phyloP scores from a whole-genome alignment of 2,329 filamentous ascomycete genomes.

The Trichoderma atroviride region DNA sequence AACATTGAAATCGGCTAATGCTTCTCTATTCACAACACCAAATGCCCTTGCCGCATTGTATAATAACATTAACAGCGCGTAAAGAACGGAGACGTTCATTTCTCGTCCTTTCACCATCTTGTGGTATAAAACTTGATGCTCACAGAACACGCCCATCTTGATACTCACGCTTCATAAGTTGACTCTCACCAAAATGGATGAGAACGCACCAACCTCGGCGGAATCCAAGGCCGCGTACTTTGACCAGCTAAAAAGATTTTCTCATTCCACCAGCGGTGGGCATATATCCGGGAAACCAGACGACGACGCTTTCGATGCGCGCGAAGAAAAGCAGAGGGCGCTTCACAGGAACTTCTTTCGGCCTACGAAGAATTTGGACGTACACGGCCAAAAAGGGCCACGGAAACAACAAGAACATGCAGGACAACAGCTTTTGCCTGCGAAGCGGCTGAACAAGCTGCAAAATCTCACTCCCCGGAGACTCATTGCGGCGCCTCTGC shows the following conservation, averaged over 20 bases:
- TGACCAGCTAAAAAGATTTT: conserved; percentile 41
- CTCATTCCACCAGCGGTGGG: background rate
- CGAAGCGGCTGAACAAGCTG: background rate
- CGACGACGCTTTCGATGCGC: conserved; percentile 36
- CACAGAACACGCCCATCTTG: background rate
- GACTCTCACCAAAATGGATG: background rate
- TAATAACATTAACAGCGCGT: background rate
- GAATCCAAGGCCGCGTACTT: conserved; percentile 53
- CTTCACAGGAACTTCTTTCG: conserved; percentile 37
- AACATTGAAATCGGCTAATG: background rate
- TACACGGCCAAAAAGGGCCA: background rate
- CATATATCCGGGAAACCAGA: conserved; percentile 20
- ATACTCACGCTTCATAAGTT: background rate
- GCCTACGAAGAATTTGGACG: background rate
- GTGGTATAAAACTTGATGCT: background rate
- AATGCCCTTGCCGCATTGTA: background rate
- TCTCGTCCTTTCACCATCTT: background rate
- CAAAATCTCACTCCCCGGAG: conserved; percentile 28
- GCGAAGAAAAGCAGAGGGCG: conserved; percentile 41
- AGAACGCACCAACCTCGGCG: conserved; percentile 28
- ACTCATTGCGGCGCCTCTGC: conserved; percentile 25
- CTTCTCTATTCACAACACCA: background rate
- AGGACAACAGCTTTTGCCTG: background rate
- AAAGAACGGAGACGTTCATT: background rate
- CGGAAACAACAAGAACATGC: background rate